Base-by-base conservation (phyloP, 2,329 filamentous ascomycete species). In the Venturia nashicola region DNA sequence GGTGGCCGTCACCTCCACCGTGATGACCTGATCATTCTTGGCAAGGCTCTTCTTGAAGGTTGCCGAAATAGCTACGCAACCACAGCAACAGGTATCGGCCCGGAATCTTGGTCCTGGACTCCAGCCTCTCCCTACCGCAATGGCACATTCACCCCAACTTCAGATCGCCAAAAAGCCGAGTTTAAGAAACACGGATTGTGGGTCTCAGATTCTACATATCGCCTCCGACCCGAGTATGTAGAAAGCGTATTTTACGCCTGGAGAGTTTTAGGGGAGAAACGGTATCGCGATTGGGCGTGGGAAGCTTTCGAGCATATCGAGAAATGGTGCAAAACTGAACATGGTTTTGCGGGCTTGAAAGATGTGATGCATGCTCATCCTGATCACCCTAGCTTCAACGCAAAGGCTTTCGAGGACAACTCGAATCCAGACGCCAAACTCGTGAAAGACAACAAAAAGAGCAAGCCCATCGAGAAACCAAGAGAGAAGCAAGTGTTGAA, bases 211-310 rank as follows among this genome's bases (percentile, higher is more conserved):
- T 61, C 73, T 11, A 27, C 63, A 18, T 76, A 72, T 67, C 71
- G 71, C 44, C 72, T 74, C 18, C 70, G 75, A 1, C 74, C 75
- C 3, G 74, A 76, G 67, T 76, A 76, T 62, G 70, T 76, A 3
- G 75, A 76, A 64, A 71, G 69, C 5, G 65, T 77, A 11, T 77
- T 77, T 68, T 75, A 76, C 63, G 75, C 73, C 7, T 76, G 71
- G 69, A 73, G 75, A 64, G 73, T 76, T 57, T 76, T 74, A 0
- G 75, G 75, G 44, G 70, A 76, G 51, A 64, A 69, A 27, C 71
- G 75, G 3, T 77, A 74, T 51, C 72, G 75, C 34, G 71, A 75
- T 1, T 77, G 75, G 75, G 75, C 75, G 5, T 77, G 75, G 75
- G 75, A 77, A 46, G 74, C 72, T 4, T 77, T 75, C 62, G 62